phyloP scores from a whole-genome alignment of 192 early-diverging fungal species.

The Backusella tarrabulga region DNA sequence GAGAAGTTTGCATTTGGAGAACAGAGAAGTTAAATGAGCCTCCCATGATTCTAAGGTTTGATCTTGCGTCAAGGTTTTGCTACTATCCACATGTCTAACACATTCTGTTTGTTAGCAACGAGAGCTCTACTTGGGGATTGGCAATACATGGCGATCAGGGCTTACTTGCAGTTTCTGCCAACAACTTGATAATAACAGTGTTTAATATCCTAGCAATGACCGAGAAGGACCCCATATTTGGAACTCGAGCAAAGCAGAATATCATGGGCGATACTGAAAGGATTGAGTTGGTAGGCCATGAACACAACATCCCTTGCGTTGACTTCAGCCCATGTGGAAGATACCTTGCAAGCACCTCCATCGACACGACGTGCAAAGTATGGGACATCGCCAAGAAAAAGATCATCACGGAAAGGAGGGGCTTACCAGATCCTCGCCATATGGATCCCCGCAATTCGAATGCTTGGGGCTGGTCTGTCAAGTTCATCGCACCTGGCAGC shows the following conservation, averaged over 20 bases:
- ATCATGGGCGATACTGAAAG: slow-evolving; percentile 18
- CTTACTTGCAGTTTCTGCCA: slow-evolving; percentile 55
- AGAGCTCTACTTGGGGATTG: slow-evolving; percentile 57
- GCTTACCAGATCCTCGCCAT: slow-evolving; percentile 17
- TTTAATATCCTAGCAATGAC: slow-evolving; percentile 34
- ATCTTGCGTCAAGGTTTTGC: not conserved
- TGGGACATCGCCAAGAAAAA: slow-evolving; percentile 45
- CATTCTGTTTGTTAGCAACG: slow-evolving; percentile 21
- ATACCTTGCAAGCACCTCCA: slow-evolving; percentile 54
- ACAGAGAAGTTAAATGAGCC: slow-evolving; percentile 38
- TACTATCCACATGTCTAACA: not conserved
- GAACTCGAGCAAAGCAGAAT: not conserved
- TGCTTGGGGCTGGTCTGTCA: slow-evolving; percentile 30
- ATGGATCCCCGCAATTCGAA: not conserved
- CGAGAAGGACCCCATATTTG: not conserved
- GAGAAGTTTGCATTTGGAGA: slow-evolving; percentile 54
- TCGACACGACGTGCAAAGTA: slow-evolving; percentile 51
- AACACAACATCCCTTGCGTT: slow-evolving; percentile 61
- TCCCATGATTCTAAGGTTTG: slow-evolving; percentile 44
- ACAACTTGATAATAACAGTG: slow-evolving; percentile 44
- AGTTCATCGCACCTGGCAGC: slow-evolving; percentile 21
- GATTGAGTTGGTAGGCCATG: slow-evolving; percentile 48
- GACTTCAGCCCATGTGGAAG: slow-evolving; percentile 51
- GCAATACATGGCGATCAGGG: slow-evolving; percentile 50
- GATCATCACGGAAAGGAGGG: slow-evolving; percentile 29